Conservation (phyloP, 352 stramenopile species). For the Globisporangium cylindrosporum region DNA sequence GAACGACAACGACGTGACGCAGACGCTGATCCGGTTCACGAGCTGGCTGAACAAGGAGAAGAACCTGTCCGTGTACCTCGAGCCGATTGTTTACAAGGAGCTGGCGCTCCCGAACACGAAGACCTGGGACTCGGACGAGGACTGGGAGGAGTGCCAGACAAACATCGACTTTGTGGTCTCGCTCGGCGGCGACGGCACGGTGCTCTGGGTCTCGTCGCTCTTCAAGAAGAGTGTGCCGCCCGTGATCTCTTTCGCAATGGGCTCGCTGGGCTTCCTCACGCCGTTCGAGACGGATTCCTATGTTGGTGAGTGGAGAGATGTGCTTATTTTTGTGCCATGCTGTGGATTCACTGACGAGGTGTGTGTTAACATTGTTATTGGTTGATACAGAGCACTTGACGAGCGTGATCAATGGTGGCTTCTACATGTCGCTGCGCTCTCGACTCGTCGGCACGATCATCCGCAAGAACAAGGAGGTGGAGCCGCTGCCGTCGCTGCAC, state of each 20-base stretch:
- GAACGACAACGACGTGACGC: constrained; percentile 71
- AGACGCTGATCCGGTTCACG: constrained; percentile 62
- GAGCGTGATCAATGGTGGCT: constrained; percentile 74
- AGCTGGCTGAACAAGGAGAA: constrained; percentile 78
- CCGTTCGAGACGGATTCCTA: constrained; percentile 85
- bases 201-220: constrained; percentile 87
- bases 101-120: constrained; percentile 47
- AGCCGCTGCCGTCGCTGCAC: constrained; percentile 74
- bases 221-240: constrained; percentile 92
- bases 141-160: constrained; percentile 70
- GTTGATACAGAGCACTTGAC: constrained; percentile 56
- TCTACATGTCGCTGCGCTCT: constrained; percentile 82
- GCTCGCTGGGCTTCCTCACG: constrained; percentile 96
- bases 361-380: background rate
- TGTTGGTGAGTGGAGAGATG: constrained; percentile 22
- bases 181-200: constrained; percentile 94
- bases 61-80: constrained; percentile 66
- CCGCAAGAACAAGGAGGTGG: constrained; percentile 48
- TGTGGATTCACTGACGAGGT: background rate
- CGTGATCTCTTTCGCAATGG: constrained; percentile 93
- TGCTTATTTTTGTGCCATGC: background rate
- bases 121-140: constrained; percentile 56
- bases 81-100: constrained; percentile 73
- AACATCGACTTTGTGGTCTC: constrained; percentile 92
- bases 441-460: constrained; percentile 72